Percentiles rank a stretch among this genome's conserved stretches.
phyloP scores from a whole-genome alignment of 441 rosid species.

The Manihot esculenta region DNA sequence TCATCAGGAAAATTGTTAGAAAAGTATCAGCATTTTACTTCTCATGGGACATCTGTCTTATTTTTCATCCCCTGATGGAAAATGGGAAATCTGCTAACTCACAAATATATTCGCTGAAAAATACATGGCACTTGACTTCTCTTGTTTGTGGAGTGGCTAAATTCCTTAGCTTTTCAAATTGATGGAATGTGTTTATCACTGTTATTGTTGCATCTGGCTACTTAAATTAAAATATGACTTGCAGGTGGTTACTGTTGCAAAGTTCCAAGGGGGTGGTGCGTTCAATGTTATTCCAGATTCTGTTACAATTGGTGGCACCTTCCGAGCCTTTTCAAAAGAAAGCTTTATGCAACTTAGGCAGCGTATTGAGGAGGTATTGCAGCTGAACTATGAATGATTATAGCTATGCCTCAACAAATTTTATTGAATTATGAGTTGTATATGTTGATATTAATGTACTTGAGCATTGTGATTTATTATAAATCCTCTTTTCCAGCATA shows the following conservation, averaged over 20 bases:
- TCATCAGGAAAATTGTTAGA: too few species aligned
- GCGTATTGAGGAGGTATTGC: conserved; percentile 76
- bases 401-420: not conserved
- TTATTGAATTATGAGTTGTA: not conserved
- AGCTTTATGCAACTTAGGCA: conserved; percentile 63
- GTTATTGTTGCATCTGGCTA: too few species aligned
- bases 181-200: too few species aligned
- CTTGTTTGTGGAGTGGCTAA: not conserved
- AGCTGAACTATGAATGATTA: not conserved
- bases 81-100: not conserved
- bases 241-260: conserved; percentile 88
- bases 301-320: conserved; percentile 85
- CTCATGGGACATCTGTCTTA: not conserved
- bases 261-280: conserved; percentile 87
- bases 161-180: not conserved
- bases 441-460: not conserved
- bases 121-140: not conserved
- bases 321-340: conserved; percentile 74
- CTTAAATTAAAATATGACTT: conserved; percentile 15
- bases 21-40: not conserved
- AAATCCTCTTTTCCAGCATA: not conserved
- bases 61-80: not conserved
- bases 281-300: conserved; percentile 93
- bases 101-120: not conserved
- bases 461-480: not conserved